Evolutionary conservation across 2,329 filamentous ascomycete species (phyloP).

Genomic region (Diaporthe caulivora): DNA sequence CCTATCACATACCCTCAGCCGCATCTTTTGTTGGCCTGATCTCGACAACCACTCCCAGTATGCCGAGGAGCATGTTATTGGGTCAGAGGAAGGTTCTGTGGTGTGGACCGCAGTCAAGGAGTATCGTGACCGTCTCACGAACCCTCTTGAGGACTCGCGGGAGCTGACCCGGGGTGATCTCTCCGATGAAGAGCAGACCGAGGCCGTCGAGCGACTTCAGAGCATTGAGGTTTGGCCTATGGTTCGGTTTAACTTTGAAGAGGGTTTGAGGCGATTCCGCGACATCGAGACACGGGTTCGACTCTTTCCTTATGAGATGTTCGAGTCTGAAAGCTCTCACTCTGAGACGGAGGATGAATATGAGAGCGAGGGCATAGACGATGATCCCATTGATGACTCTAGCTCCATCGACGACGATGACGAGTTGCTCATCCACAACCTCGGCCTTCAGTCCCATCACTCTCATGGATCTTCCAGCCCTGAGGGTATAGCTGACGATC

Average conservation of each 20-base stretch:
- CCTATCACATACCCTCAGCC: constrained; percentile 44
- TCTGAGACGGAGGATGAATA: constrained; percentile 49
- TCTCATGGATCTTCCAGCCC: not conserved
- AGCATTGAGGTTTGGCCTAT: constrained; percentile 47
- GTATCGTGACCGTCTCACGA: not conserved
- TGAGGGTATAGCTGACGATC: too few relatives aligned
- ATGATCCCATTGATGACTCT: constrained; percentile 47
- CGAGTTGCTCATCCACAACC: constrained; percentile 37
- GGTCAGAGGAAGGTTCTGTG: not conserved
- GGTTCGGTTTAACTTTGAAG: constrained; percentile 46
- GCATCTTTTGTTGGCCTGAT: constrained; percentile 52
- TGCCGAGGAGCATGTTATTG: constrained; percentile 40
- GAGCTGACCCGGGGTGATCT: not conserved
- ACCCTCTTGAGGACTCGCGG: not conserved
- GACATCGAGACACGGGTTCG: constrained; percentile 32
- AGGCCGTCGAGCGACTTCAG: constrained; percentile 15
- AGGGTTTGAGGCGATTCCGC: constrained; percentile 35
- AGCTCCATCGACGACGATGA: constrained; percentile 45
- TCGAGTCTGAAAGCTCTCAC: constrained; percentile 39
- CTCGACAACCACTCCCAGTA: constrained; percentile 47
- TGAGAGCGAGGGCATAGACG: constrained; percentile 56
- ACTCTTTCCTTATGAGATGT: constrained; percentile 26
- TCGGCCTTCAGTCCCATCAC: constrained; percentile 37
- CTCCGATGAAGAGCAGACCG: not conserved
- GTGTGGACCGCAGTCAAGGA: not conserved